phyloP scores from a whole-genome alignment of 305 asterid species.

The Euphrasia arctica region DNA sequence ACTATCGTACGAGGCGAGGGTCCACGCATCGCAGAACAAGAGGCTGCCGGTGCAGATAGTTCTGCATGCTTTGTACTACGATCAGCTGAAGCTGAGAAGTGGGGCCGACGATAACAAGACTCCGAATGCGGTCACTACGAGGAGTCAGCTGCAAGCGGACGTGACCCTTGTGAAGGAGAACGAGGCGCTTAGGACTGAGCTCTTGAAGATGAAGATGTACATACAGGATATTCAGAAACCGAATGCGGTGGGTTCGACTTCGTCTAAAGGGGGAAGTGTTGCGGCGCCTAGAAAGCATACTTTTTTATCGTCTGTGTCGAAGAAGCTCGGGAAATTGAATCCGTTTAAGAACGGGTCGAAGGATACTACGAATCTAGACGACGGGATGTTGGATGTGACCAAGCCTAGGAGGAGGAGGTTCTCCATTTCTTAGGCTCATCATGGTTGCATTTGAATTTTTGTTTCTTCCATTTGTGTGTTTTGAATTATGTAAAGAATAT shows the following conservation, averaged over 20 bases:
- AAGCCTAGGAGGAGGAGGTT: slow-evolving; percentile 96
- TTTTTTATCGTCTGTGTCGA: slow-evolving; percentile 83
- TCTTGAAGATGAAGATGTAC: slow-evolving; percentile 85
- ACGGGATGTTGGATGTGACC: slow-evolving; percentile 50
- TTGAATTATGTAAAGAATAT: too few relatives aligned
- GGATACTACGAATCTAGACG: slow-evolving; percentile 68
- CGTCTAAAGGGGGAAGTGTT: slow-evolving; percentile 32
- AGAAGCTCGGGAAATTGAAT: slow-evolving; percentile 71
- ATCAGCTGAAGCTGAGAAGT: slow-evolving; percentile 74
- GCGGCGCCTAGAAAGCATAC: slow-evolving; percentile 38
- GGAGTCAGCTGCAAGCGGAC: slow-evolving; percentile 69
- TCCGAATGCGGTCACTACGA: slow-evolving; percentile 49
- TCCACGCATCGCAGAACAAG: slow-evolving; percentile 95
- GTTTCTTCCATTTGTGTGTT: too few relatives aligned
- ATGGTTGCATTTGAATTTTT: background rate
- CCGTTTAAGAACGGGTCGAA: slow-evolving; percentile 88
- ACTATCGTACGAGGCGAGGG: slow-evolving; percentile 82
- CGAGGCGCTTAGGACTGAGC: slow-evolving; percentile 71
- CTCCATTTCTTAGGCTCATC: slow-evolving; percentile 59
- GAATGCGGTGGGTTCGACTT: slow-evolving; percentile 24
- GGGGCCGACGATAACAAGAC: slow-evolving; percentile 44
- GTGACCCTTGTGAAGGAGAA: slow-evolving; percentile 70
- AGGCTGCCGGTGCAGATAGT: slow-evolving; percentile 88
- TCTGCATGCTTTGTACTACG: slow-evolving; percentile 85
- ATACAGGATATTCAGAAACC: slow-evolving; percentile 56